Percentiles rank a stretch among this genome's conserved stretches.
Evolutionary conservation across 2,329 filamentous ascomycete genomes (phyloP).

Genomic region (Trichoderma cornu-damae): DNA sequence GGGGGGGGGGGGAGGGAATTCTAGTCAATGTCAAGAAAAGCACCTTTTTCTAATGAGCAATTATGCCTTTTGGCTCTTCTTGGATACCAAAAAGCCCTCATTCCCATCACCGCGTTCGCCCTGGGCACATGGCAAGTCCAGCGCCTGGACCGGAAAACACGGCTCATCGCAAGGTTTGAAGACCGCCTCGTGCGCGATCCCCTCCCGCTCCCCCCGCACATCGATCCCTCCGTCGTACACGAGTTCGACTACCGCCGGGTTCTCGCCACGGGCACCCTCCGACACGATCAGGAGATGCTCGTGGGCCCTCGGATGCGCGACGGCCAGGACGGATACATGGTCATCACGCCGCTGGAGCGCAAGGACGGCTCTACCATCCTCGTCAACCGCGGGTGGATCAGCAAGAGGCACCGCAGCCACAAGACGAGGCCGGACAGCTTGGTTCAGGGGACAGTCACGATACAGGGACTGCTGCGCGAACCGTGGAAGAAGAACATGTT

Average conservation of each 20-base stretch:
- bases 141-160: constrained; percentile 88
- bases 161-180: constrained; percentile 84
- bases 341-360: constrained; percentile 85
- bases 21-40: no score
- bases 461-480: constrained; percentile 80
- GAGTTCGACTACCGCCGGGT: constrained; percentile 93
- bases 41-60: no score
- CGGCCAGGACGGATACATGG: constrained; percentile 83
- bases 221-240: constrained; percentile 74
- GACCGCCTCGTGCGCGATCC: constrained; percentile 83
- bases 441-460: constrained; percentile 63
- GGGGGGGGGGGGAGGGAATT: no score
- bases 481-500: constrained; percentile 99
- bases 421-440: constrained; percentile 60
- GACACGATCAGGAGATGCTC: constrained; percentile 94
- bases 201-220: constrained; percentile 73
- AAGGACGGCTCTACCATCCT: constrained; percentile 65
- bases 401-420: constrained; percentile 66
- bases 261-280: constrained; percentile 63
- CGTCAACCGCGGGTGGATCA: constrained; percentile 89
- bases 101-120: constrained; percentile 83
- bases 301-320: constrained; percentile 86
- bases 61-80: no score
- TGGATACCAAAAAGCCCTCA: constrained; percentile 54
- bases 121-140: constrained; percentile 96